Evolutionary conservation across 2,329 filamentous ascomycete species (phyloP).

Genomic region (Laburnicola sp.): DNA sequence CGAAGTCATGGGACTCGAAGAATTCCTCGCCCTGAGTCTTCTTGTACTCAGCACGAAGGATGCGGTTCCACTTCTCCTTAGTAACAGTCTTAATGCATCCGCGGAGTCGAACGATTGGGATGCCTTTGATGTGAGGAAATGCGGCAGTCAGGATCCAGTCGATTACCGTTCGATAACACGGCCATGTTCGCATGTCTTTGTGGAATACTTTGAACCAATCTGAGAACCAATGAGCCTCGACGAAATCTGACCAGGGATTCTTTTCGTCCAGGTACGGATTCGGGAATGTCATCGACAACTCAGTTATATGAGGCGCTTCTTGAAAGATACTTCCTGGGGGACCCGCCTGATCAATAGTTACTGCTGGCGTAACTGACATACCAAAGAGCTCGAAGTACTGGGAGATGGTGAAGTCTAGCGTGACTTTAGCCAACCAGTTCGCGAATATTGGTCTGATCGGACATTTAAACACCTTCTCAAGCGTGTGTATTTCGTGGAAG

Average conservation of each 20-base stretch:
- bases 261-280: background rate
- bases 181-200: background rate
- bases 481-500: background rate
- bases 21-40: background rate
- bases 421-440: constrained; percentile 1
- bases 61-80: constrained; percentile 3
- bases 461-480: background rate
- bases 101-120: constrained; percentile 8
- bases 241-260: background rate
- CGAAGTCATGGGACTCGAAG: background rate
- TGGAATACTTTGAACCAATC: background rate
- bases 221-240: background rate
- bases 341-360: background rate
- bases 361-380: background rate
- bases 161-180: constrained; percentile 5
- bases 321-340: background rate
- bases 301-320: background rate
- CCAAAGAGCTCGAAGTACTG: constrained; percentile 2
- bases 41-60: background rate
- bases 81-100: constrained; percentile 13
- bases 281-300: background rate
- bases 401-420: background rate
- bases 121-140: constrained; percentile 13
- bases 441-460: background rate
- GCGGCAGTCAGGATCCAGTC: constrained; percentile 12